Conservation (phyloP, 805 yeast species). For the Pichia phayaonensis region DNA sequence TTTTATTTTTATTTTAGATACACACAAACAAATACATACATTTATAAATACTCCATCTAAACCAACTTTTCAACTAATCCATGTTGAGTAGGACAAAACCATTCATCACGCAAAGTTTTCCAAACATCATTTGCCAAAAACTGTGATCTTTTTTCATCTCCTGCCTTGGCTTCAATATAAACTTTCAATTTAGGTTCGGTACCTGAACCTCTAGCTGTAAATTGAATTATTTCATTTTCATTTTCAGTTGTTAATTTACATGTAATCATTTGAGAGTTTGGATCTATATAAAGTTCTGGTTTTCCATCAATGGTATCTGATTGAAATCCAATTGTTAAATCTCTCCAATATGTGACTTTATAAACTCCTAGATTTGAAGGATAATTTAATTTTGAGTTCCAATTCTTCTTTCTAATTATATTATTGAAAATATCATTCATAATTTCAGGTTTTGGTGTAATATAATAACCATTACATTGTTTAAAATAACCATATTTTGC, state of each 20-base stretch:
- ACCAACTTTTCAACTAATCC: conserved; percentile 24
- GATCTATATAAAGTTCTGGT: conserved; percentile 67
- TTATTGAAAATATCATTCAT: conserved; percentile 49
- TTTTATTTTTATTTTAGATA: too few relatives aligned
- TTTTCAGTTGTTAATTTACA: conserved; percentile 32
- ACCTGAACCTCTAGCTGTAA: conserved; percentile 91
- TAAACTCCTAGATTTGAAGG: conserved; percentile 54
- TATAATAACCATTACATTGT: conserved; percentile 82
- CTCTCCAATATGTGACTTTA: conserved; percentile 63
- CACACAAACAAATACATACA: too few relatives aligned
- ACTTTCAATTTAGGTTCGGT: conserved; percentile 94
- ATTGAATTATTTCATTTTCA: conserved; percentile 40
- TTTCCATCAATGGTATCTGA: conserved; percentile 48
- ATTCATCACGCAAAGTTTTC: conserved; percentile 36
- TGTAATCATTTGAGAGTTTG: conserved; percentile 82
- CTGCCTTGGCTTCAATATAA: conserved; percentile 71
- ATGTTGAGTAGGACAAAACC: conserved; percentile 60
- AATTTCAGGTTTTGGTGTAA: conserved; percentile 44
- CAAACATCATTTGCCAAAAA: conserved; percentile 58
- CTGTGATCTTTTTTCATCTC: conserved; percentile 39
- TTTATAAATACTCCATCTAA: not conserved
- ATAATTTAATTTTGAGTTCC: conserved; percentile 7
- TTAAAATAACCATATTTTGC: conserved; percentile 70
- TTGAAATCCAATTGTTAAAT: conserved; percentile 76
- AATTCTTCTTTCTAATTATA: conserved; percentile 25